Base-by-base conservation (phyloP, 106 monocot species). In the Allium fistulosum region DNA sequence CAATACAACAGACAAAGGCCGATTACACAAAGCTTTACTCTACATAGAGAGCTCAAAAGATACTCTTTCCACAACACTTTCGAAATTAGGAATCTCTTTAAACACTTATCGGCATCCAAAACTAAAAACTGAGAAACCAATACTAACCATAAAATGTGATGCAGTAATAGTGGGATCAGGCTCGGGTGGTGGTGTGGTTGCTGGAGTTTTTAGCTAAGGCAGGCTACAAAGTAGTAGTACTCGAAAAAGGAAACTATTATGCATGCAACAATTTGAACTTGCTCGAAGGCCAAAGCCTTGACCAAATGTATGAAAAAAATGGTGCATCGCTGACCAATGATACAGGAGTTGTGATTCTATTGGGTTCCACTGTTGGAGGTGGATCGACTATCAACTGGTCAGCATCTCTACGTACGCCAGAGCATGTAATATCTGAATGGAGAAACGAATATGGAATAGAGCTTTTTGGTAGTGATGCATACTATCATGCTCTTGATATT, bases 381-480 rank as follows among this genome's bases (percentile, higher is more conserved):
- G 87, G 87, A 0, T 77, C 87, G 16, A 49, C 83, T n/a, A 69
- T 87, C 48, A 87, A 87, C 74, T 87, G 87, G 87, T 69, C 83
- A 17, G 87, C 87, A 1, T 76, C 72, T 14, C 17, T 87, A 46
- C 76, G 77, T 52, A 83, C 87, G 0, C 82, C 83, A 47, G 77
- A 80, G 10, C 67, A 75, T 61, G 83, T 87, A 48, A 46, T 65
- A 8, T 22, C 16, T 7, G 86, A 82, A 69, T 86, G 86, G 86
- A 26, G 79, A 6, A 50, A 68, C 51, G 69, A 77, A 66, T 74
- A 67, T 26, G 84, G 79, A 7, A 77, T 93, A 10, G 63, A 79
- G 48, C 70, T 93, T 58, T 93, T 93, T 74, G 86, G 83, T 7
- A 81, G 84, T 50, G 52, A 75, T 7, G 83, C 71, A 2, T 93